These are phyloP conservation scores for Gracilaria gracilis DNA, from an alignment of 23 red algal species.

Conservation along the genomic window DNA sequence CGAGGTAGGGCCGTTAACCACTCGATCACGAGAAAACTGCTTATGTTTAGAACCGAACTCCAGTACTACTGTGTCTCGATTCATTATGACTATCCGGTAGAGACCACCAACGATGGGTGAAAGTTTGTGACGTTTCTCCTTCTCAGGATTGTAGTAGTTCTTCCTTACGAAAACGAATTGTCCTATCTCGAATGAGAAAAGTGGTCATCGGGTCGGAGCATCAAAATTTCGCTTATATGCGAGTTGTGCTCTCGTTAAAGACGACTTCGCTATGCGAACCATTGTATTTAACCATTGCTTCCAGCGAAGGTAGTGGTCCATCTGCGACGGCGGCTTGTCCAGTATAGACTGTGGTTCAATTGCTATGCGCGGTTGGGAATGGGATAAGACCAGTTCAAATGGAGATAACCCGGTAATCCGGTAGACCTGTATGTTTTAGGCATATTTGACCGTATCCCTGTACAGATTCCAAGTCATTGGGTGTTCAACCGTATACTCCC, in stretches of 20 bases:
- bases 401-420: not conserved
- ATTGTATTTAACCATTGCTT: not conserved
- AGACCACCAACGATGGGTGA: conserved; percentile 15
- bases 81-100: not conserved
- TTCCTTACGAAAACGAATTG: not conserved
- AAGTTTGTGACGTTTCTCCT: conserved; percentile 18
- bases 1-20: not conserved
- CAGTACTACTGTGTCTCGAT: not conserved
- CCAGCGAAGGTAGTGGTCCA: not conserved
- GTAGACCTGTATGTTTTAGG: conserved; percentile 15
- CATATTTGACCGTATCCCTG: not conserved
- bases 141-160: not conserved
- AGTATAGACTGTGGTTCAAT: not conserved
- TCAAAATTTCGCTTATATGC: conserved; percentile 8
- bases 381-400: conserved; percentile 19
- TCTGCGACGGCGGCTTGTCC: not conserved
- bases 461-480: not conserved
- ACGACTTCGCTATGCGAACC: not conserved
- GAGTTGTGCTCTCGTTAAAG: not conserved
- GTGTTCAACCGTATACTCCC: not conserved
- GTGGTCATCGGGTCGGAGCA: not conserved
- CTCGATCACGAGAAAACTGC: not conserved
- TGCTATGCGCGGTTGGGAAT: not conserved
- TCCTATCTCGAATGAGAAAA: not conserved
- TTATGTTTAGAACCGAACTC: not conserved